Base-by-base conservation (phyloP, 768 basidiomycete species). In the Auriculariales sp. region DNA sequence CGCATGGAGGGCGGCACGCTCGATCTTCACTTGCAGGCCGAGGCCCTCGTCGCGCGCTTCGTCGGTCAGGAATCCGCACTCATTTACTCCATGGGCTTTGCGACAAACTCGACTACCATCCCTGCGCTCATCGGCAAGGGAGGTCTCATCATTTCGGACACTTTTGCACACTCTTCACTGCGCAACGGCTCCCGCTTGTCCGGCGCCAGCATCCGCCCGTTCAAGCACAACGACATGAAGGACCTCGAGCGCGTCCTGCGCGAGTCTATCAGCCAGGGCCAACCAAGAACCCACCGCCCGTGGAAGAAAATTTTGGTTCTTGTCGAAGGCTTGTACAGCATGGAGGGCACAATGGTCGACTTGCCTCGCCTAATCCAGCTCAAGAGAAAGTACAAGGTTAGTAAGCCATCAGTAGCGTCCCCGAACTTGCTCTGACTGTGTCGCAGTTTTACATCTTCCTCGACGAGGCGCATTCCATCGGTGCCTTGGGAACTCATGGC, bases 251-350 rank as follows among this genome's bases (percentile, higher is more conserved):
- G 68, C 4, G 60, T 98, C 11, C 68, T 99, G 59, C 73, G 81
- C 35, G 95, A 99, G 65, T 81, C 79, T 24, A 93, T 99, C 66
- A 89, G 85, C 58, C 95, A 99, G 64, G 95, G 95, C 14, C 94
- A 98, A 62, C 92, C 94, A 3, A 84, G 92, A 68, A 95, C 92
- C 0, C 95, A 98, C 59, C 68, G 95, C n/a, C 94, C 94, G 11
- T 98, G 95, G 95, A 95, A 94, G 71, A 97, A 94, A 71, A 98
- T 99, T 53, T 64, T 99, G 32, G 55, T 99, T 36, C 78, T 95
- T 49, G 90, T 98, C 11, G 95, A 99, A 62, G 95, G 95, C 2
- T 64, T 99, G 36, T 98, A 90, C 68, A 91, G 87, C 53, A 99
- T 99, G 95, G 95, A 98, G 66, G 95, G 95, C n/a, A 92, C 88